Conservation (phyloP, 305 asterid genomes). For the Solanum hybrid region DNA sequence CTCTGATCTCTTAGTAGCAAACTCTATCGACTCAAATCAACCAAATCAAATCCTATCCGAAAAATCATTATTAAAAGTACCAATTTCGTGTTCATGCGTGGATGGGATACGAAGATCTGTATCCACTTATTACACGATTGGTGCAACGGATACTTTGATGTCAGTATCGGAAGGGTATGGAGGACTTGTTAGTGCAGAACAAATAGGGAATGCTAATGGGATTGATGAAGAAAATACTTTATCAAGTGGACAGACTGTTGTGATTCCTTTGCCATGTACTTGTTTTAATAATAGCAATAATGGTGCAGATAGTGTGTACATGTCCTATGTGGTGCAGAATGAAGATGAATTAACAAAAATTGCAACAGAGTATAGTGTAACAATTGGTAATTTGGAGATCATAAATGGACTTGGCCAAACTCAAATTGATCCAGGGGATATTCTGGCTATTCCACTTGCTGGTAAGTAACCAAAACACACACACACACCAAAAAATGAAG, state of each 20-base stretch:
- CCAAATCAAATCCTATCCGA: background rate
- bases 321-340: conserved; percentile 15
- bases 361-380: conserved; percentile 3
- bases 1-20: background rate
- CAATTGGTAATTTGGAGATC: background rate
- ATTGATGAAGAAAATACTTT: background rate
- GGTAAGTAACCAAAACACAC: conserved; percentile 4
- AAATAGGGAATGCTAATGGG: conserved; percentile 6
- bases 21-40: background rate
- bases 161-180: conserved; percentile 14
- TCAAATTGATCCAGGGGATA: conserved; percentile 12
- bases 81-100: background rate
- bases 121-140: conserved; percentile 4
- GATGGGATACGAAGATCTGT: conserved; percentile 10
- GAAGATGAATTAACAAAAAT: conserved; percentile 1
- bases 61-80: background rate
- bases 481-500: background rate
- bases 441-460: conserved; percentile 13
- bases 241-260: background rate
- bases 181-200: conserved; percentile 10
- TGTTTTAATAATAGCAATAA: conserved; percentile 10
- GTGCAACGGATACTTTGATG: conserved; percentile 2
- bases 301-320: conserved; percentile 4
- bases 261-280: conserved; percentile 12
- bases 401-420: conserved; percentile 15